A percentile compares a stretch with the other conserved stretches of the same genome.
Conservation (phyloP, 2,329 filamentous ascomycete genomes). For the Ilyonectria sp. region DNA sequence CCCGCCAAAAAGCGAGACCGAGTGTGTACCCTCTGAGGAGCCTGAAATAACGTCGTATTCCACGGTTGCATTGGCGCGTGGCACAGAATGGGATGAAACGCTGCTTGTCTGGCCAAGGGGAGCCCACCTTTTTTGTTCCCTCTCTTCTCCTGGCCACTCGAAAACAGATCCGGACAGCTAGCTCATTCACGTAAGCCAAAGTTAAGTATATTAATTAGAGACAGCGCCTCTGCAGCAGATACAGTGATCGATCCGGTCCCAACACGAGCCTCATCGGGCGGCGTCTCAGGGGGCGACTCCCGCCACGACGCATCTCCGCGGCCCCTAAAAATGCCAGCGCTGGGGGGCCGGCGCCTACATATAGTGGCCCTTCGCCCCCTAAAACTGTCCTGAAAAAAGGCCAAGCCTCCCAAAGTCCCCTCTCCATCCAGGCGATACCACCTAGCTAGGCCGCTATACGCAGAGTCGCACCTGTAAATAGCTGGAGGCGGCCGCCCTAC, state of each 20-base stretch:
- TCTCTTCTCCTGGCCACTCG: neutral
- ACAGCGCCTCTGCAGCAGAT: too few species aligned
- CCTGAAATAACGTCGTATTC: constrained; percentile 17
- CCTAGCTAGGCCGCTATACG: neutral
- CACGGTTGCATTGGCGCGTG: neutral
- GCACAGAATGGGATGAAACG: constrained; percentile 28
- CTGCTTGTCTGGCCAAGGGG: constrained; percentile 2
- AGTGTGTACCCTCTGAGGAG: neutral
- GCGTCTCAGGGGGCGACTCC: neutral
- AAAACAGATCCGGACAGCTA: neutral
- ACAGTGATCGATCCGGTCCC: neutral
- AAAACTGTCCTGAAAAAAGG: neutral
- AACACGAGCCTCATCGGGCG: neutral
- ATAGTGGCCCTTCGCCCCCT: neutral
- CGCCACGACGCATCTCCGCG: neutral
- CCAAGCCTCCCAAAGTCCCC: neutral
- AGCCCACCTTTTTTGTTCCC: neutral
- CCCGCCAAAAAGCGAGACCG: constrained; percentile 1
- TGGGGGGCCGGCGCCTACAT: too few species aligned
- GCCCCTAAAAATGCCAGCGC: neutral
- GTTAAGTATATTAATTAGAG: neutral
- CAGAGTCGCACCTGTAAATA: neutral
- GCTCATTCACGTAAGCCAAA: neutral
- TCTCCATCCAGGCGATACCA: constrained; percentile 4
- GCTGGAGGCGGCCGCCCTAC: constrained; percentile 18